Evolutionary conservation across 2,329 filamentous ascomycete species (phyloP).

Genomic region (Tolypocladium ophioglossoides): DNA sequence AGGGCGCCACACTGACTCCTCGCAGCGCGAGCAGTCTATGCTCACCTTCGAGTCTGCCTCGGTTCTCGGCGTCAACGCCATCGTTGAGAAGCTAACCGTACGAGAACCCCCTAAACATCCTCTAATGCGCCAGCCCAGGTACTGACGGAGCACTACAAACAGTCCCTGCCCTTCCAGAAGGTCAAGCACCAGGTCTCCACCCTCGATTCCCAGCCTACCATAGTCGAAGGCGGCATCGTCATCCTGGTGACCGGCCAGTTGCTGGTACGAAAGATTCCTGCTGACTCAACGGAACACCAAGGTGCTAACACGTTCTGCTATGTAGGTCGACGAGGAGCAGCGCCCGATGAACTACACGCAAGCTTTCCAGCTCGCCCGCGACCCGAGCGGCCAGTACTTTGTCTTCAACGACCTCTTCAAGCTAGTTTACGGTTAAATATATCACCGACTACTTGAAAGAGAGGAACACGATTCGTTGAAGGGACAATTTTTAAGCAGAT

Average conservation of each 20-base stretch:
- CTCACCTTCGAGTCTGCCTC: slow-evolving; percentile 78
- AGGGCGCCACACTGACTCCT: slow-evolving; percentile 2
- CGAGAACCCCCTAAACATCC: slow-evolving; percentile 12
- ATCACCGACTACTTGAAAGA: neutral
- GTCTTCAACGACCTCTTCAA: slow-evolving; percentile 95
- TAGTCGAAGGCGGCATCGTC: slow-evolving; percentile 55
- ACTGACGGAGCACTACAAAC: slow-evolving; percentile 7
- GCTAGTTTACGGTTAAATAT: slow-evolving; percentile 56
- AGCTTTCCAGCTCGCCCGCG: slow-evolving; percentile 72
- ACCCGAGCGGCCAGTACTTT: slow-evolving; percentile 59
- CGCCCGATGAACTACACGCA: slow-evolving; percentile 87
- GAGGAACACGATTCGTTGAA: neutral
- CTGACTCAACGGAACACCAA: neutral
- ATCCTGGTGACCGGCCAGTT: slow-evolving; percentile 85
- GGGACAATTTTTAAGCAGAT: neutral
- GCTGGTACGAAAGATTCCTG: slow-evolving; percentile 44
- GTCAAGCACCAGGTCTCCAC: slow-evolving; percentile 70
- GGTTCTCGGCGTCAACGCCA: slow-evolving; percentile 50
- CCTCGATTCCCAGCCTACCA: slow-evolving; percentile 72
- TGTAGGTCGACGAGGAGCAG: slow-evolving; percentile 73
- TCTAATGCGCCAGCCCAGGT: neutral
- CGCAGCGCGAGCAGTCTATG: slow-evolving; percentile 74
- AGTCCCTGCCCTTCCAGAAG: slow-evolving; percentile 72
- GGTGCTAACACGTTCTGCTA: slow-evolving; percentile 1
- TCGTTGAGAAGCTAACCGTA: slow-evolving; percentile 76